Conservation (phyloP, 768 basidiomycete genomes). For the Suillus hirtellus region DNA sequence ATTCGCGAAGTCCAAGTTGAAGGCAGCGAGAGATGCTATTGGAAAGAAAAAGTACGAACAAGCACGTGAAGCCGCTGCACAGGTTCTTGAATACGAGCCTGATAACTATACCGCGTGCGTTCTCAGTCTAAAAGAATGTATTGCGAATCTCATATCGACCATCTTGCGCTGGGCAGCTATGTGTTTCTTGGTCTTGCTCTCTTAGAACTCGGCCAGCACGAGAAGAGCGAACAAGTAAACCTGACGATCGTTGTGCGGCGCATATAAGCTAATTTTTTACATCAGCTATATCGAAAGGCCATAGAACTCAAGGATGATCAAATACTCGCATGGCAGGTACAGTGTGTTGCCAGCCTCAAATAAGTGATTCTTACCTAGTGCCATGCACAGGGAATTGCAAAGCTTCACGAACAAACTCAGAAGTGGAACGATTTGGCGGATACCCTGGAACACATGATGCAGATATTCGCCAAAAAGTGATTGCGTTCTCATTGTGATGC, state of each 20-base stretch:
- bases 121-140: slow-evolving; percentile 16
- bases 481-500: too few species aligned
- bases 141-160: slow-evolving; percentile 5
- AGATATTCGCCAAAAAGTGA: too few species aligned
- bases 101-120: slow-evolving; percentile 88
- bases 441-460: slow-evolving; percentile 50
- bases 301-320: slow-evolving; percentile 68
- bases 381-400: slow-evolving; percentile 60
- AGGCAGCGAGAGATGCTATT: slow-evolving; percentile 74
- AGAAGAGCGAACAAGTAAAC: slow-evolving; percentile 84
- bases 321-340: slow-evolving; percentile 82
- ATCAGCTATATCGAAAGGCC: slow-evolving; percentile 82
- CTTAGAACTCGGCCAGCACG: slow-evolving; percentile 68
- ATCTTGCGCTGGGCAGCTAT: slow-evolving; percentile 48
- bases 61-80: slow-evolving; percentile 66
- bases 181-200: slow-evolving; percentile 84
- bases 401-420: slow-evolving; percentile 65
- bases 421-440: slow-evolving; percentile 60
- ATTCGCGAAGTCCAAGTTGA: slow-evolving; percentile 73
- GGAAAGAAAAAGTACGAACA: slow-evolving; percentile 70
- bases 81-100: slow-evolving; percentile 73
- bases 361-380: slow-evolving; percentile 18
- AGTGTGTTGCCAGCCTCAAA: slow-evolving; percentile 20
- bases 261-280: slow-evolving; percentile 20
- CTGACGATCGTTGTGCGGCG: slow-evolving; percentile 30